Base-by-base conservation (phyloP, 805 yeast species). In the Tetrapisispora taiwanensis region DNA sequence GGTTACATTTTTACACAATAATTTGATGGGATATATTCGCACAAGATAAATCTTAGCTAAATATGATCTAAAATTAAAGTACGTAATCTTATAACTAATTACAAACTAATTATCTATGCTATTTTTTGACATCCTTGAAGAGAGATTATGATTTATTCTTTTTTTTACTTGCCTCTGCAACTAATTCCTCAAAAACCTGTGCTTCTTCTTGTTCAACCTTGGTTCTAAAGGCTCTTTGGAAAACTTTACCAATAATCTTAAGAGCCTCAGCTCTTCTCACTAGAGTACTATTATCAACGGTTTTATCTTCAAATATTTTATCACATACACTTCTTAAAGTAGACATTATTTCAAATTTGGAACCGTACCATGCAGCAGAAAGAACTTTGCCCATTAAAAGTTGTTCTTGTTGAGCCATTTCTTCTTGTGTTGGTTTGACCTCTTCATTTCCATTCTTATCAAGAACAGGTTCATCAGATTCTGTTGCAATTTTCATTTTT, bases 281-380 rank as follows among this genome's bases (percentile, higher is more conserved):
- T 41, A 80, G 61, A 9, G 68, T 73, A 8, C 65, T 67, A 36
- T 71, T 51, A 4, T 73, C 61, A 6, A 72, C 77, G 0, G 68
- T 66, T 43, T 74, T 69, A 52, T 84, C 90, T 42, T 75, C 71
- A 38, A 84, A 63, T 2, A 84, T 72, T 35, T 65, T 67, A 52
- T 81, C 82, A 64, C 90, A 83, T 12, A 84, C 92, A 12, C 72
- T 76, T 51, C 85, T 74, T 43, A 82, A 70, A 0, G 87, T 82
- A 13, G 81, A 72, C 59, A 79, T 83, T 43, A 84, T 84, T 60
- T 84, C 94, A 57, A 78, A 83, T 55, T 75, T 81, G 12, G 89
- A 79, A 0, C 90, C 87, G 12, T 78, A 78, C 94, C 94, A 84
- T 8, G 92, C 92, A 2, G 89, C 90, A 8, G 84, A 81, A 30